phyloP scores from a whole-genome alignment of 164 flowering plant genomes.

The Hamamelis virginiana region DNA sequence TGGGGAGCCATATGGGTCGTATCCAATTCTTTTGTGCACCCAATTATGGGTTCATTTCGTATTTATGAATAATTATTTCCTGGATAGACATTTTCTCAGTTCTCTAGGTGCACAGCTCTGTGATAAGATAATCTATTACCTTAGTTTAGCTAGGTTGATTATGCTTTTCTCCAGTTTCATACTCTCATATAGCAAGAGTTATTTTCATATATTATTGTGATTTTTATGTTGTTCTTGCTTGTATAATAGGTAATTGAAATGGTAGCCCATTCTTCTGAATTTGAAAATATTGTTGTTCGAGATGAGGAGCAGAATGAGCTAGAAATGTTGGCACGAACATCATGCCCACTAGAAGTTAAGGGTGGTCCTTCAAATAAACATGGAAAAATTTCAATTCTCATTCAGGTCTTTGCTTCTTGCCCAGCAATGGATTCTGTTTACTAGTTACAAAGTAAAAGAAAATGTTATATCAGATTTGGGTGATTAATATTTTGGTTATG shows the following conservation, averaged over 20 bases:
- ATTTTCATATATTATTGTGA: background rate
- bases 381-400: constrained; percentile 95
- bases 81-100: background rate
- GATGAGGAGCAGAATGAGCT: constrained; percentile 96
- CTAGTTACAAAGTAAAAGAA: background rate
- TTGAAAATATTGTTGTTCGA: constrained; percentile 94
- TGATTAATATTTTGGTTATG: constrained; percentile 4
- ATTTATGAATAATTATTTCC: background rate
- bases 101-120: constrained; percentile 1
- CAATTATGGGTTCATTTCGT: background rate
- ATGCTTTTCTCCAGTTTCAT: background rate
- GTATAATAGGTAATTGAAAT: constrained; percentile 75
- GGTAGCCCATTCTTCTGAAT: constrained; percentile 98
- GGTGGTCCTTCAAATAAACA: constrained; percentile 95
- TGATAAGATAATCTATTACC: background rate
- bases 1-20: too few relatives aligned
- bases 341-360: constrained; percentile 86
- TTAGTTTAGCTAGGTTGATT: background rate
- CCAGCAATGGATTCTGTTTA: background rate
- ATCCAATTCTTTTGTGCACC: background rate
- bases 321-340: constrained; percentile 64
- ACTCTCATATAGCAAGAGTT: background rate
- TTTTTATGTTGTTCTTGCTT: background rate
- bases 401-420: constrained; percentile 58
- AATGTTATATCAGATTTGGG: background rate